Evolutionary conservation across 805 yeast species (phyloP).

Genomic region (Yamadazyma olivae): DNA sequence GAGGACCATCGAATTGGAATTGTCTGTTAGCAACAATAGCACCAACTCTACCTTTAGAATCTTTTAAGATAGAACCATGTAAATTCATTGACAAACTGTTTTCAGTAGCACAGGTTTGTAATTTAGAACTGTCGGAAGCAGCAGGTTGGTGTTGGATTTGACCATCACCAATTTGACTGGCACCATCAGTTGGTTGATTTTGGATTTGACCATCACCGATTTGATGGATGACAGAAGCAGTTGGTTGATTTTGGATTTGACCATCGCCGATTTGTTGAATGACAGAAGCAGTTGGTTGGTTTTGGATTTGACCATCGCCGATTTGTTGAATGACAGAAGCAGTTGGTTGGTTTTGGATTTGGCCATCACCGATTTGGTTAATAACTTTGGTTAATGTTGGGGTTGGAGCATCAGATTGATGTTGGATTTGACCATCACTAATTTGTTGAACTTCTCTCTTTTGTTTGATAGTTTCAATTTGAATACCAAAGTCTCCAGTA

Average conservation of each 20-base stretch:
- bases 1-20: conserved; percentile 74
- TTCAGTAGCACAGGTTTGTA: conserved; percentile 39
- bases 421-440: conserved; percentile 45
- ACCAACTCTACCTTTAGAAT: conserved; percentile 65
- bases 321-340: conserved; percentile 29
- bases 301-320: conserved; percentile 46
- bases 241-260: conserved; percentile 33
- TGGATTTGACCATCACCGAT: conserved; percentile 48
- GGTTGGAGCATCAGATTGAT: conserved; percentile 41
- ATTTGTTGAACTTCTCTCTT: conserved; percentile 35
- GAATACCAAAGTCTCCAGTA: conserved; percentile 63
- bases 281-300: conserved; percentile 35
- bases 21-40: conserved; percentile 80
- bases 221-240: conserved; percentile 22
- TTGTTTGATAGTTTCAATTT: conserved; percentile 48
- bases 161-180: conserved; percentile 42
- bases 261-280: conserved; percentile 32
- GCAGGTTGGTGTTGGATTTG: conserved; percentile 45
- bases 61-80: conserved; percentile 49
- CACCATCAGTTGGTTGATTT: conserved; percentile 41
- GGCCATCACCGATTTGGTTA: conserved; percentile 28
- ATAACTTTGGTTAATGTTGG: conserved; percentile 39
- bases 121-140: conserved; percentile 26
- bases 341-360: conserved; percentile 54
- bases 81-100: conserved; percentile 57